Evolutionary conservation across 148 eudicot species (phyloP), one percentile per base, ranked within the genome.

Genomic region (Dysphania ambrosioides): DNA sequence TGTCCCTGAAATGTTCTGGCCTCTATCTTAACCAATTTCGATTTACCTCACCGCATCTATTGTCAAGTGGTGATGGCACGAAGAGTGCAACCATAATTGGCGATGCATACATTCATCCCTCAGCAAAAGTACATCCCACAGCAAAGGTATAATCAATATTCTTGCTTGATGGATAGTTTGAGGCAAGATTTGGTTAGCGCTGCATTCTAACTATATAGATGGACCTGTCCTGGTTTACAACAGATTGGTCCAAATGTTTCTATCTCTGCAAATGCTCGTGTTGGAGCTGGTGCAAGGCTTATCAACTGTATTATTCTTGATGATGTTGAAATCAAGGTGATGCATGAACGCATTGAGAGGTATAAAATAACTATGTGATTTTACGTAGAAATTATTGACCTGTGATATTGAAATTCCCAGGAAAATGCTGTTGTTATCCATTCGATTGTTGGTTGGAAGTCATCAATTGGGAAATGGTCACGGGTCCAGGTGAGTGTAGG

Each of bases 171-270:
- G 24, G 19, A 12, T 64, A 21, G n/a, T 41, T 23, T 62, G 61
- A 19, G 6, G 8, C n/a, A 3, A n/a, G 12, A 64, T 0, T 11
- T 65, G 35, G 31, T 27, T 24, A 13, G 24, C 18, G 23, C 56
- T 72, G 31, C 29, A 19, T 42, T 34, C 24, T 31, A 10, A 34
- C 35, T 12, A 66, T 81, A 63, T 30, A 63, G 74, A 10, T 71
- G n/a, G 41, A 32, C 65, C 65, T 66, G 8, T 44, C 53, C 16
- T 72, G 76, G 44, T 12, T 72, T 58, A 79, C 76, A 68, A 72
- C 84, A 87, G 93, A 85, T 89, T 44, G 93, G 93, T 77, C 93
- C 93, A 47, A 87, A 89, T 78, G 93, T 89, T 38, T 89, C 93
- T 8, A 73, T 89, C 62, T 87, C 93, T 72, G 93, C 93, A 38